Base-by-base conservation (phyloP, 495 filamentous ascomycete species). In the Aspergillus egyptiacus region DNA sequence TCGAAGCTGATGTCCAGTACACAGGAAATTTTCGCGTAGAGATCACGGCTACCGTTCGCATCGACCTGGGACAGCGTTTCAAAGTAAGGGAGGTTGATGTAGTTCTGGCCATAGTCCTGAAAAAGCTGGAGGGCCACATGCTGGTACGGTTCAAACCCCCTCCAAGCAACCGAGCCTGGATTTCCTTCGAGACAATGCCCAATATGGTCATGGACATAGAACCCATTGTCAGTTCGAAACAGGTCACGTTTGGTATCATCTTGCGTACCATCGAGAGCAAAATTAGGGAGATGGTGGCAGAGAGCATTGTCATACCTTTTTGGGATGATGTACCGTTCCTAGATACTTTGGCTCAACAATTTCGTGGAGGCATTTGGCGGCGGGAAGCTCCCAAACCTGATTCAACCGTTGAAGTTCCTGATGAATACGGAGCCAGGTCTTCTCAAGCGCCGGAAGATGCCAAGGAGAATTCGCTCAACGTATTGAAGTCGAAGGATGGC, bases 251-350 rank as follows among this genome's bases (percentile, higher is more conserved):
- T 63, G 84, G 83, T 6, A 79, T 95, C 36, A 91, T 98, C 37
- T 77, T 96, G 10, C 84, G 89, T 39, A 85, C 90, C 39, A 98
- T 98, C 50, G 93, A 97, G 64, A 95, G 85, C 54, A 75, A 91
- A 19, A 95, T 98, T 60, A 83, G 91, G 47, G 90, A 96, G 63
- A 88, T 96, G 31, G 74, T 98, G 43, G 87, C 82, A 2, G 93
- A 98, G 67, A 95, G 89, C 13, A 64, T 96, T 7, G 93, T 98
- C n/a, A 71, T 85, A 37, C 94, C 94, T 0, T 88, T 94, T 59
- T 97, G 91, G 88, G 93, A 98, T 50, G 93, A 98, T 63, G 78
- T 84, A 2, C 89, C 93, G 3, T 97, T 97, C 67, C 82, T 85
- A 57, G 79, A 86, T 53, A 96, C 89, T 5, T 67, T 80, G 27